phyloP scores from a whole-genome alignment of 2,329 filamentous ascomycete species.

The Sphaerulina populicola region DNA sequence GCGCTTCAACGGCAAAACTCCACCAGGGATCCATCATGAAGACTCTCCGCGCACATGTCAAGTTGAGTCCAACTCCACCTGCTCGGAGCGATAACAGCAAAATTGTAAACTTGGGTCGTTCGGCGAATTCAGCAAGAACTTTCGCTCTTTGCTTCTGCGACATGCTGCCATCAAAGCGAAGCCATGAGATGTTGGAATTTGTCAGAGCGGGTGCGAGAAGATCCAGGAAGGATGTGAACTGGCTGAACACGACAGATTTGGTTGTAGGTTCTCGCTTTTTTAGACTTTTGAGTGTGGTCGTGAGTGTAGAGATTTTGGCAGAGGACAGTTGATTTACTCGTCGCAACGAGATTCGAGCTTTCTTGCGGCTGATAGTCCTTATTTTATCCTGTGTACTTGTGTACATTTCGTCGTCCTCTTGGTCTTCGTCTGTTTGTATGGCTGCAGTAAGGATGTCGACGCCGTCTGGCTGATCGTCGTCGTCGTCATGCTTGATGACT shows the following conservation, averaged over 20 bases:
- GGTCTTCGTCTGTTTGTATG: conserved; percentile 15
- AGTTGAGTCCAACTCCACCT: conserved; percentile 85
- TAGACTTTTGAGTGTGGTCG: conserved; percentile 63
- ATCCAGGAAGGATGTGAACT: conserved; percentile 93
- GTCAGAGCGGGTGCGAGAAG: conserved; percentile 76
- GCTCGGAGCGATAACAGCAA: conserved; percentile 78
- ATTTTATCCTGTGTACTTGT: conserved; percentile 30
- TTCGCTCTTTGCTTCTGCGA: conserved; percentile 72
- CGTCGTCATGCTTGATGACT: conserved; percentile 67
- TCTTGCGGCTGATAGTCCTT: conserved; percentile 4
- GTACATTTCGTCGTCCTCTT: conserved; percentile 31
- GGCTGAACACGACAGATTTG: conserved; percentile 84
- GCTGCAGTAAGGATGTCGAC: conserved; percentile 17
- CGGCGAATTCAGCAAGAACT: conserved; percentile 64
- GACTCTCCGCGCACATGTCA: conserved; percentile 80
- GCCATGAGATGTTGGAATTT: conserved; percentile 62
- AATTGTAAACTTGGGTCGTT: conserved; percentile 54
- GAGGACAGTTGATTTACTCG: conserved; percentile 62
- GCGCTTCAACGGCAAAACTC: conserved; percentile 93
- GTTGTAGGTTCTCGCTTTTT: conserved; percentile 57
- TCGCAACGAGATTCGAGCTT: conserved; percentile 49
- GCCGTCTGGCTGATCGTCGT: conserved; percentile 26
- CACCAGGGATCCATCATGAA: conserved; percentile 99
- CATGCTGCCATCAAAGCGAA: conserved; percentile 91
- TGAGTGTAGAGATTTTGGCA: conserved; percentile 75